phyloP scores from a whole-genome alignment of 257 asterid genomes.

The Solanum infundibuliforme region DNA sequence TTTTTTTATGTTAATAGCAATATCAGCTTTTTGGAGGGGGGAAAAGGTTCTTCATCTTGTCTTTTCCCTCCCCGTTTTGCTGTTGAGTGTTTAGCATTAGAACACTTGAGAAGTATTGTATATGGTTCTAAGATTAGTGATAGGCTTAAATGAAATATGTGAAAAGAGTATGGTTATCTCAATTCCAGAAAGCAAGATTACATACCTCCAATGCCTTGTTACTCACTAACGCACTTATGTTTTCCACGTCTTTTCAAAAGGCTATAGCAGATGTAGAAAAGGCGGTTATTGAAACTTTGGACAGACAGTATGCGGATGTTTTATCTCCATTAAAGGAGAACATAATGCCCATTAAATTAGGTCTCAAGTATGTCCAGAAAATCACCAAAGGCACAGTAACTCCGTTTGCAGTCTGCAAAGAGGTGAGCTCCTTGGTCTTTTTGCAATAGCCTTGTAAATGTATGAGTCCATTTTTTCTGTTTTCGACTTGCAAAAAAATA shows the following conservation, averaged over 20 bases:
- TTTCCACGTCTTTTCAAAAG: constrained; percentile 16
- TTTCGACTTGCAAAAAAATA: background rate
- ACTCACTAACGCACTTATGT: background rate
- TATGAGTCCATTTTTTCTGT: background rate
- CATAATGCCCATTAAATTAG: constrained; percentile 67
- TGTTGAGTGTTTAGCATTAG: background rate
- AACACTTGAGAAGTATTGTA: background rate
- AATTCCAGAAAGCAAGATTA: background rate
- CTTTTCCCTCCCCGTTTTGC: background rate
- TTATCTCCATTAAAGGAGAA: constrained; percentile 75
- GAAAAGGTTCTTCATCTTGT: background rate
- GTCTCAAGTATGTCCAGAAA: constrained; percentile 79
- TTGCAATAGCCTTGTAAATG: background rate
- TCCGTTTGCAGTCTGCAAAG: constrained; percentile 41
- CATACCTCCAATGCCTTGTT: background rate
- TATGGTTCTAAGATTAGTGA: background rate
- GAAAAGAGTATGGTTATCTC: background rate
- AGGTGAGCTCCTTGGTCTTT: constrained; percentile 22
- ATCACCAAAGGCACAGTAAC: constrained; percentile 52
- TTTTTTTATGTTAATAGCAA: background rate
- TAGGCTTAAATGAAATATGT: background rate
- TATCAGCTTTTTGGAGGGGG: background rate
- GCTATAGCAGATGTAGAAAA: constrained; percentile 90
- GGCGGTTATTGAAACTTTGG: constrained; percentile 75
- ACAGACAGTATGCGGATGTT: constrained; percentile 71